Percentiles rank a stretch among this genome's conserved stretches.
phyloP scores from a whole-genome alignment of 352 stramenopile genomes.

The Globisporangium iwayamae region DNA sequence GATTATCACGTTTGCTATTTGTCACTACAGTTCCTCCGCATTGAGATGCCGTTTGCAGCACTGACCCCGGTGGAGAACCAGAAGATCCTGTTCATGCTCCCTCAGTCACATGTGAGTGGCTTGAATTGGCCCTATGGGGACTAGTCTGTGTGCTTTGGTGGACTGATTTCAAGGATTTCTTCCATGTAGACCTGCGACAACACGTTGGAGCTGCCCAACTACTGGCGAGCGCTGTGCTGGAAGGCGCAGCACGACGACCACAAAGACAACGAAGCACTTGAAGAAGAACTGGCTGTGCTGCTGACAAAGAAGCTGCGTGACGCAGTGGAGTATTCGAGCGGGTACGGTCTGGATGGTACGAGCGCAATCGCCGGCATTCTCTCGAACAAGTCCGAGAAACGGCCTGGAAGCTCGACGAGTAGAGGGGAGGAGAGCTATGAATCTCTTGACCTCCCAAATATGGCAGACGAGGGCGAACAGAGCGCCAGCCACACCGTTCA shows the following conservation, averaged over 20 bases:
- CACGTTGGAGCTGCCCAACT: conserved; percentile 67
- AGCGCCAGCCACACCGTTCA: neutral
- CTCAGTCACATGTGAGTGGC: conserved; percentile 60
- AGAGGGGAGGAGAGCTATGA: conserved; percentile 54
- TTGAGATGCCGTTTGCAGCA: conserved; percentile 68
- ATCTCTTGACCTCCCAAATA: conserved; percentile 49
- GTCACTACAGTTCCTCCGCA: conserved; percentile 53
- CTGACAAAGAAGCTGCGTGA: conserved; percentile 48
- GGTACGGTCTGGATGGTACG: conserved; percentile 63
- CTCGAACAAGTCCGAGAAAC: conserved; percentile 9
- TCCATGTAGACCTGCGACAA: conserved; percentile 65
- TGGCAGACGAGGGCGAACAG: conserved; percentile 24
- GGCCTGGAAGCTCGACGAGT: conserved; percentile 5
- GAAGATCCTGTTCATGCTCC: conserved; percentile 59
- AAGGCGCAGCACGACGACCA: conserved; percentile 30
- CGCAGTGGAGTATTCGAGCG: conserved; percentile 57
- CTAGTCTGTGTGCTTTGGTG: neutral
- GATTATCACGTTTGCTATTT: neutral
- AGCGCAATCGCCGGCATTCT: conserved; percentile 22
- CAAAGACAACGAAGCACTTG: conserved; percentile 23
- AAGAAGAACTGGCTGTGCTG: conserved; percentile 39
- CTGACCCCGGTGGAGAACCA: conserved; percentile 34
- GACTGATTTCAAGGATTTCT: neutral
- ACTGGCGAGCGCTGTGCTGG: conserved; percentile 71
- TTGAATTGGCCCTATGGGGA: neutral